A percentile compares a stretch with the other conserved stretches of the same genome.
These are phyloP conservation scores for Aspergillus piperis DNA, from an alignment of 2,329 filamentous ascomycete species.

Conservation along the genomic window DNA sequence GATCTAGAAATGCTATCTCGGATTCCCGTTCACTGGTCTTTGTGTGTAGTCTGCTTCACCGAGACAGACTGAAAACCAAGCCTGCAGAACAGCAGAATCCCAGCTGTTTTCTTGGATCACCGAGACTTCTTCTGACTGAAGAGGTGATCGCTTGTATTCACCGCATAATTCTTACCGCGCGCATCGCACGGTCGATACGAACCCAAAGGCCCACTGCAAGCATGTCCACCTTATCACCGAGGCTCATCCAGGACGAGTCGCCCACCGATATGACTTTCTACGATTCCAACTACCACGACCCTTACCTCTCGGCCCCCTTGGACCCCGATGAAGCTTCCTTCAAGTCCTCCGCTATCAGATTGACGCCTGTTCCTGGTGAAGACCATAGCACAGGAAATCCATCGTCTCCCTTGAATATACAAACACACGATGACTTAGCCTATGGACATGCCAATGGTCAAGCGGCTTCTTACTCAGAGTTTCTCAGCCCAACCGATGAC, in stretches of 20 bases:
- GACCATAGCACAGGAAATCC: conserved; percentile 21
- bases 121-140: background rate
- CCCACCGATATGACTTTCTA: conserved; percentile 32
- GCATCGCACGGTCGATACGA: background rate
- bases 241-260: conserved; percentile 26
- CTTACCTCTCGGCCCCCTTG: conserved; percentile 42
- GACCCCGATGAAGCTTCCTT: conserved; percentile 43
- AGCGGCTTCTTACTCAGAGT: conserved; percentile 27
- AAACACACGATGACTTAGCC: conserved; percentile 10
- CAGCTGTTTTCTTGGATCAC: background rate
- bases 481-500: conserved; percentile 34
- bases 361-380: conserved; percentile 31
- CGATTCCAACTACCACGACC: conserved; percentile 37
- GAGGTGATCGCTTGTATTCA: background rate
- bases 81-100: background rate
- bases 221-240: conserved; percentile 26
- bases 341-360: conserved; percentile 33
- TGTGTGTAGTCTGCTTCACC: background rate
- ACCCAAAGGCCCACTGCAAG: background rate
- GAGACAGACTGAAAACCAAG: background rate
- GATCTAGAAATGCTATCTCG: conserved; percentile 3
- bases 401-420: conserved; percentile 17
- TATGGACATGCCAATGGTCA: conserved; percentile 17
- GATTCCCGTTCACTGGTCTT: background rate
- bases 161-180: background rate